Evolutionary conservation across 495 filamentous ascomycete genomes (phyloP).

Genomic region (Ramalina intermedia): DNA sequence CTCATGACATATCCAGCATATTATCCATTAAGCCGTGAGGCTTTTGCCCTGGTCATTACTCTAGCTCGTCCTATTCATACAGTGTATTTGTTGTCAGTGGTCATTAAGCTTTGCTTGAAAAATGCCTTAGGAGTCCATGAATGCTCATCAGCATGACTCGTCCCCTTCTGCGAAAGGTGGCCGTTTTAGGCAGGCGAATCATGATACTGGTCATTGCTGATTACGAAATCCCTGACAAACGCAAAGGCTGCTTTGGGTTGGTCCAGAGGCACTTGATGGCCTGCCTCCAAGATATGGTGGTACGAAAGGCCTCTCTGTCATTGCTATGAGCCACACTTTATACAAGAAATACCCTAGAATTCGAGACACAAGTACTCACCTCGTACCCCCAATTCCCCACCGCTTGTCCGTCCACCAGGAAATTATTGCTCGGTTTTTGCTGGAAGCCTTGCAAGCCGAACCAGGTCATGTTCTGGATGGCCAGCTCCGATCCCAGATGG

Average conservation of each 20-base stretch:
- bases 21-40: too few species aligned
- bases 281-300: constrained; percentile 7
- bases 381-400: constrained; percentile 6
- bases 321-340: not conserved
- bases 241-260: constrained; percentile 8
- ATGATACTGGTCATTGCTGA: constrained; percentile 6
- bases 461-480: constrained; percentile 30
- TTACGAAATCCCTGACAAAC: constrained; percentile 10
- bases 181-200: not conserved
- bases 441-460: constrained; percentile 10
- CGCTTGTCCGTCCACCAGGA: constrained; percentile 1
- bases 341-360: not conserved
- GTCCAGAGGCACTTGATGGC: constrained; percentile 7
- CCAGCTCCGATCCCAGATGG: constrained; percentile 24
- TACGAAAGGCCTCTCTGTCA: constrained; percentile 5
- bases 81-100: too few species aligned
- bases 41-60: too few species aligned
- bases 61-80: too few species aligned
- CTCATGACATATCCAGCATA: too few species aligned
- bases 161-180: too few species aligned
- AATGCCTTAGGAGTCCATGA: too few species aligned
- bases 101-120: too few species aligned
- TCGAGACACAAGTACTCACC: not conserved
- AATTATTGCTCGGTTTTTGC: not conserved
- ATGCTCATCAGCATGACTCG: too few species aligned